Evolutionary conservation across 768 basidiomycete species (phyloP).

Genomic region (Pleurotus djamor): DNA sequence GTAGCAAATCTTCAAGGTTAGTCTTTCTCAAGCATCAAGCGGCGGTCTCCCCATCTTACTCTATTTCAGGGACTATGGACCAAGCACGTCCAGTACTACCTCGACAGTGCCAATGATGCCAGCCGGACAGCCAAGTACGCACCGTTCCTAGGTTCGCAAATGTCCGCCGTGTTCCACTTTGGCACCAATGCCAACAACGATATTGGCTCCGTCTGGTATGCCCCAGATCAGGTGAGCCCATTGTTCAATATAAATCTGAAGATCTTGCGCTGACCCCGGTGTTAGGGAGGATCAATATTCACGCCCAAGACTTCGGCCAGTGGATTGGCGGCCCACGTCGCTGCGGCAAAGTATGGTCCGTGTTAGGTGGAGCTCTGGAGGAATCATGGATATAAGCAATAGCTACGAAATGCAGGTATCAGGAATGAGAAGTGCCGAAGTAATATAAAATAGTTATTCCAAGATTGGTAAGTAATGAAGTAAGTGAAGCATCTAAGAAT

Average conservation of each 20-base stretch:
- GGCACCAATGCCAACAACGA: conserved; percentile 36
- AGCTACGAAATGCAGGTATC: neutral
- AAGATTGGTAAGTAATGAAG: neutral
- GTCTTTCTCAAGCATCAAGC: neutral
- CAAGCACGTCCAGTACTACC: conserved; percentile 48
- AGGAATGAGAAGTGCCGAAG: neutral
- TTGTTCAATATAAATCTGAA: neutral
- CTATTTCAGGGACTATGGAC: conserved; percentile 44
- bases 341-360: conserved; percentile 41
- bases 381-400: neutral
- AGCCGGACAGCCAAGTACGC: conserved; percentile 42
- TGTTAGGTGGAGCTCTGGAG: conserved; percentile 17
- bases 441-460: conserved; percentile 7
- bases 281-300: conserved; percentile 39
- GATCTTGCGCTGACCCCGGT: neutral
- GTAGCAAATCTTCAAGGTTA: conserved; percentile 45
- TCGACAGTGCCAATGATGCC: conserved; percentile 41
- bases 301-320: conserved; percentile 42
- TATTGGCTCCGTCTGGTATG: conserved; percentile 47
- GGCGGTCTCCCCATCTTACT: neutral
- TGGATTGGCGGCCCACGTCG: conserved; percentile 39
- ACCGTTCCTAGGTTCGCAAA: conserved; percentile 35
- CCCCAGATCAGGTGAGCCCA: conserved; percentile 30
- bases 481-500: neutral
- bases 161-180: conserved; percentile 39